Evolutionary conservation across 1,284 basidiomycete genomes (phyloP).

Genomic region (Pseudozyma pruni): DNA sequence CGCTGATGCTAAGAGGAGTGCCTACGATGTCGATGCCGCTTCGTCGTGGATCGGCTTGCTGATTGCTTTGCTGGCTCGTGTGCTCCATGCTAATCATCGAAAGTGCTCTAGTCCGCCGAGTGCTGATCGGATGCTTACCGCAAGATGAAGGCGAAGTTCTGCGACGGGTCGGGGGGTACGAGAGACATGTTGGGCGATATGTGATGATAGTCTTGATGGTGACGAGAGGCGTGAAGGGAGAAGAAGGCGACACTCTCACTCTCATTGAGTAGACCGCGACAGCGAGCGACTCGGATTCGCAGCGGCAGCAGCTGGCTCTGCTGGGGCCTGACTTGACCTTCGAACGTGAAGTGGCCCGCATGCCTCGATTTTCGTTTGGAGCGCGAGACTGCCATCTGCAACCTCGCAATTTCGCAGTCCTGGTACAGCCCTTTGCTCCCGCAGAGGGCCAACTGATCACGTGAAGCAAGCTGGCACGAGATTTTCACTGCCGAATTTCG

Average conservation of each 20-base stretch:
- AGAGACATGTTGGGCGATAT: conserved; percentile 62
- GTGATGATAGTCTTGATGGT: conserved; percentile 45
- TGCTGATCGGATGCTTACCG: conserved; percentile 52
- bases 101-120: conserved; percentile 4
- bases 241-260: conserved; percentile 5
- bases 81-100: conserved; percentile 17
- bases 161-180: conserved; percentile 67
- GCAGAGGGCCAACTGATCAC: too few relatives aligned
- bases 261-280: background rate
- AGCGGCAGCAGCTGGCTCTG: background rate
- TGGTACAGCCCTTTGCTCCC: too few relatives aligned
- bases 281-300: background rate
- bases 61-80: conserved; percentile 9
- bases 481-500: background rate
- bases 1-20: too few relatives aligned
- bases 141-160: conserved; percentile 68
- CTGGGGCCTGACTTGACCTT: background rate
- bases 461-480: background rate
- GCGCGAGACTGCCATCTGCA: conserved; percentile 1
- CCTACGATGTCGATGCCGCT: background rate
- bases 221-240: conserved; percentile 44
- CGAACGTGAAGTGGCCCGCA: background rate
- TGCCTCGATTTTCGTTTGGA: background rate
- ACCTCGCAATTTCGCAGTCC: too few relatives aligned
- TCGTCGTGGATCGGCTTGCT: background rate